Evolutionary conservation across 352 stramenopile species (phyloP).

Genomic region (Pythium dissimile): DNA sequence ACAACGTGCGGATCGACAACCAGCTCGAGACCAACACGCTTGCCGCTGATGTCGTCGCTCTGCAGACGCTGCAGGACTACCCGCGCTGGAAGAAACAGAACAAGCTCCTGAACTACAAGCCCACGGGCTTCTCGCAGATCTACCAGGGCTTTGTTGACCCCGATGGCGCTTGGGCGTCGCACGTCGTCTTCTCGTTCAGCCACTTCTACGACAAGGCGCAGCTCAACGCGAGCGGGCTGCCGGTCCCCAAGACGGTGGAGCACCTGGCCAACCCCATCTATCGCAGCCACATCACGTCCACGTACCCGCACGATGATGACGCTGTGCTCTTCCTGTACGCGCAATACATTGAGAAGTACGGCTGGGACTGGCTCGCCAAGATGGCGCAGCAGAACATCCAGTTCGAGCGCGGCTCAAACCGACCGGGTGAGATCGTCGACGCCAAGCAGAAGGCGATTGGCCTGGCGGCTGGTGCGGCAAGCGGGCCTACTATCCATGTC

Average conservation of each 20-base stretch:
- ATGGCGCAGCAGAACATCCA: slow-evolving; percentile 35
- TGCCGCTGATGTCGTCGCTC: slow-evolving; percentile 36
- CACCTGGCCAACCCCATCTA: slow-evolving; percentile 39
- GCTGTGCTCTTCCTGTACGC: slow-evolving; percentile 45
- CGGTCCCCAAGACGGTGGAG: slow-evolving; percentile 18
- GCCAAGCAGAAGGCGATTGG: slow-evolving; percentile 33
- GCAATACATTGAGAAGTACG: slow-evolving; percentile 50
- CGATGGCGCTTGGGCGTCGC: slow-evolving; percentile 33
- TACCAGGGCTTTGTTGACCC: slow-evolving; percentile 38
- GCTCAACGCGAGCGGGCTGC: slow-evolving; percentile 8
- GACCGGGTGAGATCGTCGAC: slow-evolving; percentile 20
- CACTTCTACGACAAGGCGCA: slow-evolving; percentile 32
- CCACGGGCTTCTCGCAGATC: slow-evolving; percentile 46
- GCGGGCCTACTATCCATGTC: too few relatives aligned
- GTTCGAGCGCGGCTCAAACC: slow-evolving; percentile 37
- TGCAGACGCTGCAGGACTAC: slow-evolving; percentile 59
- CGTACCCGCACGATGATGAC: slow-evolving; percentile 53
- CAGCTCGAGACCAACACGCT: slow-evolving; percentile 42
- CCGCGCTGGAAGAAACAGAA: slow-evolving; percentile 36
- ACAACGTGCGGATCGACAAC: slow-evolving; percentile 63
- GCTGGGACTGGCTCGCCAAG: slow-evolving; percentile 46
- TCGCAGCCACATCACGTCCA: slow-evolving; percentile 34
- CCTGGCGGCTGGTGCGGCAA: too few relatives aligned
- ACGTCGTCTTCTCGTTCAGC: slow-evolving; percentile 41
- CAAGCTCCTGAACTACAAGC: slow-evolving; percentile 53